Conservation (phyloP, 768 basidiomycete genomes). For the Mycena capillaripes region DNA sequence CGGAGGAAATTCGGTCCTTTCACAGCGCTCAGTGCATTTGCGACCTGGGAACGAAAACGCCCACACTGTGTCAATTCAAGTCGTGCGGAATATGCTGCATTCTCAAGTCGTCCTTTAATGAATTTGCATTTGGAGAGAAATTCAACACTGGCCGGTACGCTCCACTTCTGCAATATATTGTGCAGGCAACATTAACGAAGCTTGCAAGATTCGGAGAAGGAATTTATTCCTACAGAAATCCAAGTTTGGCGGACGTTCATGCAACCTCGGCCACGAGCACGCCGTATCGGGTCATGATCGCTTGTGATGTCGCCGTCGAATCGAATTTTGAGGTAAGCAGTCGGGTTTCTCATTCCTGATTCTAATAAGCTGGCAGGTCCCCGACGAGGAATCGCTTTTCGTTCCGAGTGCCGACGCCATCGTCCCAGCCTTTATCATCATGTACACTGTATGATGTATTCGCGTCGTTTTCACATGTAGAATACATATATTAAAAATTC, state of each 20-base stretch:
- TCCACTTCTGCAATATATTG: neutral
- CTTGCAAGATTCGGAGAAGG: conserved; percentile 69
- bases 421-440: conserved; percentile 68
- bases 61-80: conserved; percentile 65
- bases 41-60: conserved; percentile 71
- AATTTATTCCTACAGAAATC: conserved; percentile 73
- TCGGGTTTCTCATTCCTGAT: neutral
- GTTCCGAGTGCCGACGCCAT: conserved; percentile 69
- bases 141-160: conserved; percentile 69
- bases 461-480: neutral
- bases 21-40: conserved; percentile 78
- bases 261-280: conserved; percentile 79
- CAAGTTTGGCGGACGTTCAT: conserved; percentile 67
- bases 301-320: conserved; percentile 67
- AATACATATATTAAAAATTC: conserved; percentile 32
- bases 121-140: conserved; percentile 68
- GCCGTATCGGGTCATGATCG: conserved; percentile 76
- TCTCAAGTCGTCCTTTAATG: conserved; percentile 68
- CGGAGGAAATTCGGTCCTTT: conserved; percentile 69
- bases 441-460: conserved; percentile 61
- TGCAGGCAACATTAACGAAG: conserved; percentile 22
- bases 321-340: conserved; percentile 49
- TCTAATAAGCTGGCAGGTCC: conserved; percentile 50
- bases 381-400: conserved; percentile 66
- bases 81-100: conserved; percentile 78